Evolutionary conservation across 1,139 yeast species (phyloP), one percentile per base, ranked within the genome.

Genomic region (Zygosaccharomyces sapae): DNA sequence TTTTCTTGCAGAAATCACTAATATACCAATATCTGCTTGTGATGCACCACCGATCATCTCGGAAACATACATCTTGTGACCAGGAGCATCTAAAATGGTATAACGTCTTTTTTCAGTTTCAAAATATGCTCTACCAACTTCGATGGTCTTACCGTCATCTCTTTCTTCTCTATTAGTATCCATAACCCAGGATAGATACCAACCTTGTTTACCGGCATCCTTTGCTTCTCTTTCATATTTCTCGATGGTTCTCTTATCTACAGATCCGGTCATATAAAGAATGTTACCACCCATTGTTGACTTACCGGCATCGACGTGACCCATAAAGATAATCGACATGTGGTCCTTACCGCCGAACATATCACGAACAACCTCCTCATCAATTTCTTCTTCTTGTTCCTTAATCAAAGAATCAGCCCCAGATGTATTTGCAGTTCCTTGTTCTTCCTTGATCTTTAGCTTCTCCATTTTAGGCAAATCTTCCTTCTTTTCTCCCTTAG

Each of bases 41-140:
- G 98, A 89, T 9, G 98, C 98, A 70, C 98, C 98, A 62, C 97
- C 97, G 76, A 94, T 94, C 98, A 92, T 92, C 70, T 90, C 95
- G 48, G 97, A 88, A 55, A 92, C 97, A 67, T 92, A 92, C 87
- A 92, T 86, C 74, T 92, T 92, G 75, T 92, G 99, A 43, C 99
- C 99, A 55, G 99, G 99, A 7, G 99, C 99, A 71, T 92, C 99
- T 69, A 92, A 80, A 61, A 92, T 89, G 41, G 98, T 90, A 75
- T 92, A 92, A 71, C 97, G 83, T 74, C 98, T 86, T 75, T 87
- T 89, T 41, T 90, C 97, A 52, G 98, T 92, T 74, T 92, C 98
- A 62, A 92, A 92, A 67, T 85, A 88, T 12, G 97, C 95, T 67
- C 90, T 89, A 65, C 98, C 99, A 55, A 92, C 97, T 73, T 92